phyloP scores from a whole-genome alignment of 2,329 filamentous ascomycete genomes.

The Fusarium mangiferae region DNA sequence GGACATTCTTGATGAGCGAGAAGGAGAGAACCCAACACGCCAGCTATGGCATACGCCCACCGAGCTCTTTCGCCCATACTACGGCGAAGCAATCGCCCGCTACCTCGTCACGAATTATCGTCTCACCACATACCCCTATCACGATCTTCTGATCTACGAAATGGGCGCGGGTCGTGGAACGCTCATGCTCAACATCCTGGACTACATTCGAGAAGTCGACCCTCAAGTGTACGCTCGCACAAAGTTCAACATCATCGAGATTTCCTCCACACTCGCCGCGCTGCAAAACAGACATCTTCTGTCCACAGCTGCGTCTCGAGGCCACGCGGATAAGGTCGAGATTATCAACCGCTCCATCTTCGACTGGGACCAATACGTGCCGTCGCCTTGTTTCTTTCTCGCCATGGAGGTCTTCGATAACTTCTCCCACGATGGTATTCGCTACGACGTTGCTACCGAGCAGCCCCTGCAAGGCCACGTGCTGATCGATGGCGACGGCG shows the following conservation, averaged over 20 bases:
- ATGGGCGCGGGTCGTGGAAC: conserved; percentile 98
- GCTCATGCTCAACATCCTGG: conserved; percentile 96
- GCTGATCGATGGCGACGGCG: conserved; percentile 83
- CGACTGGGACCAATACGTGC: conserved; percentile 89
- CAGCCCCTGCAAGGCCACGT: conserved; percentile 88
- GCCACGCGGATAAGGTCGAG: conserved; percentile 86
- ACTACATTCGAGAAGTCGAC: conserved; percentile 91
- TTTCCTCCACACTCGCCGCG: conserved; percentile 81
- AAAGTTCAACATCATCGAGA: conserved; percentile 95
- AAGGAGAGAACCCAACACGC: conserved; percentile 74
- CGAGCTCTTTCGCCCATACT: conserved; percentile 95
- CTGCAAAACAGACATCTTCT: conserved; percentile 79
- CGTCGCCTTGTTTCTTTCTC: conserved; percentile 95
- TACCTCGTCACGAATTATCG: conserved; percentile 98
- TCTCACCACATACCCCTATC: conserved; percentile 91
- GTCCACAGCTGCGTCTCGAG: conserved; percentile 72
- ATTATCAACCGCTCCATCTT: conserved; percentile 97
- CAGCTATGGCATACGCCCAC: conserved; percentile 99
- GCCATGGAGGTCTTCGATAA: conserved; percentile 99
- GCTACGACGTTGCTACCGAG: conserved; percentile 86
- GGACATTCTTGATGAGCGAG: conserved; percentile 79
- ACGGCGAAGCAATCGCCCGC: conserved; percentile 95
- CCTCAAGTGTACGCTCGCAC: conserved; percentile 94
- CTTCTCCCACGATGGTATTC: conserved; percentile 93
- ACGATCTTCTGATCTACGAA: conserved; percentile 97